A percentile compares a stretch with the other conserved stretches of the same genome.
These are phyloP conservation scores for Aspergillus fumigatus DNA, from an alignment of 2,329 filamentous ascomycete species.

Conservation along the genomic window DNA sequence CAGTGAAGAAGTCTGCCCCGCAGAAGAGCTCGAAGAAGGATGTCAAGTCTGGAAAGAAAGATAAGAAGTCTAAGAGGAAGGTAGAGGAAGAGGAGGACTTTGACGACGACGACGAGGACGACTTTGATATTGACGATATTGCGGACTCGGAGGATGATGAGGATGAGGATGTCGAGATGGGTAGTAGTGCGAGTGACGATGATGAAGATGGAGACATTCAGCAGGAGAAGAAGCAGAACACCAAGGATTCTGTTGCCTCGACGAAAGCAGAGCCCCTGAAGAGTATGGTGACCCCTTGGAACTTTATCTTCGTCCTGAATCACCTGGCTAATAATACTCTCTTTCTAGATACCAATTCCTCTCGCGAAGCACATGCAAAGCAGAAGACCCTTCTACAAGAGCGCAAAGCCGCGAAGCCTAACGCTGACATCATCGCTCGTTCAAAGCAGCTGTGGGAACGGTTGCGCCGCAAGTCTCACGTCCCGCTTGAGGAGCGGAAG, in stretches of 20 bases:
- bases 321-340: constrained; percentile 11
- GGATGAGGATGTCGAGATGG: constrained; percentile 45
- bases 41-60: constrained; percentile 29
- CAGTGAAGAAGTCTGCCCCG: constrained; percentile 22
- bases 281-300: constrained; percentile 25
- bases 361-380: constrained; percentile 83
- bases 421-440: constrained; percentile 81
- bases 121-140: constrained; percentile 54
- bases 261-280: constrained; percentile 16
- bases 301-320: not conserved
- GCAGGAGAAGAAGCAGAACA: constrained; percentile 16
- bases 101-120: constrained; percentile 50
- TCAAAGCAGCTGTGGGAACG: constrained; percentile 98
- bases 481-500: constrained; percentile 83
- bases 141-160: constrained; percentile 37
- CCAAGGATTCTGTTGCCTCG: constrained; percentile 15
- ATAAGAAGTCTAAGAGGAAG: constrained; percentile 35
- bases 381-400: constrained; percentile 85
- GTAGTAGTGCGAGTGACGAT: constrained; percentile 27
- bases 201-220: constrained; percentile 34
- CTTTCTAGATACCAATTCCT: constrained; percentile 60
- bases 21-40: constrained; percentile 25
- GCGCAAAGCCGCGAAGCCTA: constrained; percentile 86
- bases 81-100: constrained; percentile 38
- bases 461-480: constrained; percentile 85